These are phyloP conservation scores for Sapria himalayana DNA, from an alignment of 345 rosid species.

Conservation along the genomic window DNA sequence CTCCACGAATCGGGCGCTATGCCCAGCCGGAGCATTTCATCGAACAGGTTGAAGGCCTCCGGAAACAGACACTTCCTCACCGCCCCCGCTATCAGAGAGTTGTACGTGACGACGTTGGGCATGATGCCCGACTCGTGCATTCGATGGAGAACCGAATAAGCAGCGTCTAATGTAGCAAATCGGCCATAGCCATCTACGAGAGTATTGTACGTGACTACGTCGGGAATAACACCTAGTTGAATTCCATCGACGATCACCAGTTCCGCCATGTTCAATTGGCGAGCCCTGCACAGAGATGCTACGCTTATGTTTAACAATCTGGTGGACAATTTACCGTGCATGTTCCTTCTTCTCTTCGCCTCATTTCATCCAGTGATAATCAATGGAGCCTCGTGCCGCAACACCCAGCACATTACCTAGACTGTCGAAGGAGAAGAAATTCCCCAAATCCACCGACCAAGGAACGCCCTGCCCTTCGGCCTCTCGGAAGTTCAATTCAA, in stretches of 20 bases:
- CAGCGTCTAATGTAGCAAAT: constrained; percentile 34
- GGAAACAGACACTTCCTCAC: constrained; percentile 18
- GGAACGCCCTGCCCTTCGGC: no score
- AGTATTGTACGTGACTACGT: constrained; percentile 68
- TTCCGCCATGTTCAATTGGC: constrained; percentile 42
- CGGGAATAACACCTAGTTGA: constrained; percentile 53
- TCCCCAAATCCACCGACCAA: no score
- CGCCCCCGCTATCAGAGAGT: constrained; percentile 57
- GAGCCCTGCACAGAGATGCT: constrained; percentile 34
- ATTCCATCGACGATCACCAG: constrained; percentile 33
- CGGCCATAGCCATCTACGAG: constrained; percentile 44
- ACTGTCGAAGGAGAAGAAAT: no score
- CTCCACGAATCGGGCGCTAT: constrained; percentile 62
- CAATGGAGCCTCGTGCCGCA: no score
- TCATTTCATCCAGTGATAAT: no score
- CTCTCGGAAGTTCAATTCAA: no score
- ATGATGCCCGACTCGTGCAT: constrained; percentile 49
- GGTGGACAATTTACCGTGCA: constrained; percentile 29
- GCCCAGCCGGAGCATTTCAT: constrained; percentile 51
- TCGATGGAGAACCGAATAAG: constrained; percentile 29
- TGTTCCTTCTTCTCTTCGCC: no score
- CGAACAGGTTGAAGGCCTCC: constrained; percentile 37
- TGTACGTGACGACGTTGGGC: constrained; percentile 44
- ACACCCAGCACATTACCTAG: no score
- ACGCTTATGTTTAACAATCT: constrained; percentile 42